These are phyloP conservation scores for Helotiales sp. DNA, from an alignment of 2,329 filamentous ascomycete genomes.

Conservation along the genomic window DNA sequence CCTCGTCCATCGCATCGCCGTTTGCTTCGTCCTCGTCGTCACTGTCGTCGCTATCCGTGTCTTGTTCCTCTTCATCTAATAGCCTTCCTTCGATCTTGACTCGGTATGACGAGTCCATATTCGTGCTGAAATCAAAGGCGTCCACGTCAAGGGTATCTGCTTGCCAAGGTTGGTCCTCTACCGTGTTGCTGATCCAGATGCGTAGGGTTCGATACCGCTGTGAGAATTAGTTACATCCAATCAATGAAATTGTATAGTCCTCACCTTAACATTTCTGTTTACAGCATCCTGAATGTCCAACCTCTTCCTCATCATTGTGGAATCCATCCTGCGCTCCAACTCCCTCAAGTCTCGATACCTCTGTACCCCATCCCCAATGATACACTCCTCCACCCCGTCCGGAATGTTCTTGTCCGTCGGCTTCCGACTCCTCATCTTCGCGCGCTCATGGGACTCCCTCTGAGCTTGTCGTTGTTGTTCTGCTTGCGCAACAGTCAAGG, in stretches of 20 bases:
- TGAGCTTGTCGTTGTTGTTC: constrained; percentile 54
- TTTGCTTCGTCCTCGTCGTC: constrained; percentile 48
- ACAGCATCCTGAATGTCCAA: constrained; percentile 85
- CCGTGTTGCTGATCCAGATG: constrained; percentile 93
- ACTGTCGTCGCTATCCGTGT: constrained; percentile 48
- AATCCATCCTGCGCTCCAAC: constrained; percentile 84
- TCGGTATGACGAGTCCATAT: constrained; percentile 75
- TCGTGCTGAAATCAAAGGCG: constrained; percentile 79
- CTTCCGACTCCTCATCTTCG: constrained; percentile 80
- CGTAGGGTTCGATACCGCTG: constrained; percentile 81
- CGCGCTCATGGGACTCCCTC: constrained; percentile 61
- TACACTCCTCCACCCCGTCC: constrained; percentile 80
- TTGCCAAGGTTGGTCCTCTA: constrained; percentile 94
- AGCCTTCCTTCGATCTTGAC: constrained; percentile 91
- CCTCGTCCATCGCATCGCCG: constrained; percentile 53
- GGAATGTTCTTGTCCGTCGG: constrained; percentile 95
- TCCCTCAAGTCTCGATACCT: constrained; percentile 84
- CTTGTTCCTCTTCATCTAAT: constrained; percentile 66
- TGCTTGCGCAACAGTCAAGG: constrained; percentile 56
- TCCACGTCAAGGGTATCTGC: constrained; percentile 66
- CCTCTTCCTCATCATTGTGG: constrained; percentile 90
- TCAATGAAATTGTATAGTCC: constrained; percentile 4
- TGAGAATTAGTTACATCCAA: constrained; percentile 9
- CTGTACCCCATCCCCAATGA: constrained; percentile 78
- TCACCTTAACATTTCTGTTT: constrained; percentile 69